Evolutionary conservation across 2,329 filamentous ascomycete genomes (phyloP).

Genomic region (Didymella keratinophila): DNA sequence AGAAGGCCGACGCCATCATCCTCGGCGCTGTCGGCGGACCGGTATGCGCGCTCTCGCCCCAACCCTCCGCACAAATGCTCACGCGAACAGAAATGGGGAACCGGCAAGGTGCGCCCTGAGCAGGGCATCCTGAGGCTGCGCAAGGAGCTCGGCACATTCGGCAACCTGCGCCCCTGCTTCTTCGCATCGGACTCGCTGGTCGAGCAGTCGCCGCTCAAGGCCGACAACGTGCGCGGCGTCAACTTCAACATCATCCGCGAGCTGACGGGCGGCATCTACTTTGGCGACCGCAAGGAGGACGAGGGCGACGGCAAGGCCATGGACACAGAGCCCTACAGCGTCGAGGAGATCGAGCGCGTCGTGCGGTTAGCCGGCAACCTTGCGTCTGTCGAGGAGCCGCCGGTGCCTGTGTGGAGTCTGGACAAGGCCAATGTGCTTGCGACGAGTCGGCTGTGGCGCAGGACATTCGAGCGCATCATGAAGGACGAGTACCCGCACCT

Average conservation of each 20-base stretch:
- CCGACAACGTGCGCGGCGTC: conserved; percentile 81
- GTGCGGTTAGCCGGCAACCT: conserved; percentile 82
- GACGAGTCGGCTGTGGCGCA: conserved; percentile 87
- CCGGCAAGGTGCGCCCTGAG: conserved; percentile 85
- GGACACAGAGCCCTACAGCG: conserved; percentile 88
- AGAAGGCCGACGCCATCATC: conserved; percentile 86
- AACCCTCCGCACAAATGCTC: conserved; percentile 8
- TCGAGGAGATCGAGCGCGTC: conserved; percentile 86
- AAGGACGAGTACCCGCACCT: conserved; percentile 87
- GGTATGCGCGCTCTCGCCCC: conserved; percentile 52
- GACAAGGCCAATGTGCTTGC: conserved; percentile 98
- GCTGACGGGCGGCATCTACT: conserved; percentile 93
- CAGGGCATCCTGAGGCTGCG: conserved; percentile 90
- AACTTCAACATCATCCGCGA: conserved; percentile 95
- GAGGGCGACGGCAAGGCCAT: conserved; percentile 76
- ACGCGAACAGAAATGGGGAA: conserved; percentile 79
- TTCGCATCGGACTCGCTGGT: conserved; percentile 88
- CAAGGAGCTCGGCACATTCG: conserved; percentile 93
- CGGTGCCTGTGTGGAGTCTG: conserved; percentile 80
- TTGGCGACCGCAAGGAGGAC: conserved; percentile 85
- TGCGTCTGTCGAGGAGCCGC: conserved; percentile 77
- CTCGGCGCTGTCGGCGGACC: conserved; percentile 96
- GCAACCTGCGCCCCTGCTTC: conserved; percentile 94
- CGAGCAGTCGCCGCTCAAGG: conserved; percentile 85
- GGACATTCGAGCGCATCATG: conserved; percentile 85